Base-by-base conservation (phyloP, 1,284 basidiomycete species). In the Rugosomyces carneus region DNA sequence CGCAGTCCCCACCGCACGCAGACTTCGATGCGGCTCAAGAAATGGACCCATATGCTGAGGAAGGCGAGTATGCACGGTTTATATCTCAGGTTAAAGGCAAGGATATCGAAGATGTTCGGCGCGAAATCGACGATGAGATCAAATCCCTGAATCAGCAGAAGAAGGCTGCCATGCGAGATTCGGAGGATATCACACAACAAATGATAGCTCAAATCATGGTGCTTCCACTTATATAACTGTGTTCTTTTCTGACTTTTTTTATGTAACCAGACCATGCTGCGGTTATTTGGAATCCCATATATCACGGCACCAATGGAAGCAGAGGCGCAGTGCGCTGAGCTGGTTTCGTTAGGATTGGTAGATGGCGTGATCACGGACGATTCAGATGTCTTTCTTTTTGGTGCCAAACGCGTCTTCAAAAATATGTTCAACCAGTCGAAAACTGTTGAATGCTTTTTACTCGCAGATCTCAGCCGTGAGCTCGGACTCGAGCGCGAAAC, bases 371-470 rank as follows among this genome's bases (percentile, higher is more conserved):
- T 99, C 64, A 99, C 96, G 0, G 96, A 99, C 65, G 96, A 99
- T 66, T 96, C 93, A 13, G 96, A 99, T 60, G 93, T 99, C 27
- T 99, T 99, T 66, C 81, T 99, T 37, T 99, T 99, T 56, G 95
- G 96, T 24, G 95, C 90, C 13, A 72, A 78, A 49, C 83, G 92
- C 21, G 91, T 99, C 36, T 97, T 89, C 76, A 96, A 96, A 68
- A 97, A 99, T 65, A 96, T 99, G 88, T 99, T 99, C 73, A 98
- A 98, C 66, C 93, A 98, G 68, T 89, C 90, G 49, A 98, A 97
- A 73, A 96, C 92, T 7, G 95, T 98, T 48, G 95, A 99, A 65
- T 94, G 93, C 60, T 99, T 96, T 69, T 69, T 96, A 27, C 70
- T 84, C 5, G 69, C 80, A 1, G 96, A 99, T 62, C 76, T 99